phyloP scores from a whole-genome alignment of 371 early-diverging fungal species.

The Synchytrium microbalum region DNA sequence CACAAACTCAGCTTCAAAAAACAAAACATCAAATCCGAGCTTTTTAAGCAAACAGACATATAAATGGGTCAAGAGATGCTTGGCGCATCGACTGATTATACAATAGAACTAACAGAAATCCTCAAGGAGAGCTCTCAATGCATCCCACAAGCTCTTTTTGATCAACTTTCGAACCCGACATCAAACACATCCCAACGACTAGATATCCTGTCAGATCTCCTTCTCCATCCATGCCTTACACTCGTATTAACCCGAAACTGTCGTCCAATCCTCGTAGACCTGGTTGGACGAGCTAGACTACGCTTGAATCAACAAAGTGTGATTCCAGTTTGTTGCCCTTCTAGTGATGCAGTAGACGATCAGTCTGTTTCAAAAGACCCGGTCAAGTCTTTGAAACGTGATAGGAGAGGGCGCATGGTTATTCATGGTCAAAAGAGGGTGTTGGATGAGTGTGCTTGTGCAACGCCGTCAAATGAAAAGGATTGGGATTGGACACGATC shows the following conservation, averaged over 20 bases:
- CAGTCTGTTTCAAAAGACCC: background rate
- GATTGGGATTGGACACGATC: conserved; percentile 8
- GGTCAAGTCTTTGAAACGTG: background rate
- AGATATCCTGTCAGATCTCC: conserved; percentile 10
- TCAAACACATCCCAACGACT: too few relatives aligned
- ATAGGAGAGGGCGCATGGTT: background rate
- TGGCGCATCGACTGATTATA: too few relatives aligned
- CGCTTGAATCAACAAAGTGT: background rate
- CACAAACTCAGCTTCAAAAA: too few relatives aligned
- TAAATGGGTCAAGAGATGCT: too few relatives aligned
- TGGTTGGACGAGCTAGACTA: conserved; percentile 59
- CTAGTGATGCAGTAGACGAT: background rate
- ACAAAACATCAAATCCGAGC: too few relatives aligned
- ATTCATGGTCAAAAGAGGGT: conserved; percentile 20
- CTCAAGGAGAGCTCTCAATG: too few relatives aligned
- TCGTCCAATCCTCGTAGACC: conserved; percentile 72
- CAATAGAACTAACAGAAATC: too few relatives aligned
- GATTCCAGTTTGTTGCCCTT: background rate
- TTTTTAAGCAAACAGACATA: too few relatives aligned
- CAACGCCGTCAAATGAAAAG: conserved; percentile 11
- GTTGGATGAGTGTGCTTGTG: conserved; percentile 28
- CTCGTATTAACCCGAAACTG: conserved; percentile 45
- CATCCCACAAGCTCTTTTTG: too few relatives aligned
- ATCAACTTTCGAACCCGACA: too few relatives aligned
- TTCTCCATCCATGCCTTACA: conserved; percentile 26